Evolutionary conservation across 2,329 filamentous ascomycete species (phyloP).

Genomic region (Trichothecium sympodiale): DNA sequence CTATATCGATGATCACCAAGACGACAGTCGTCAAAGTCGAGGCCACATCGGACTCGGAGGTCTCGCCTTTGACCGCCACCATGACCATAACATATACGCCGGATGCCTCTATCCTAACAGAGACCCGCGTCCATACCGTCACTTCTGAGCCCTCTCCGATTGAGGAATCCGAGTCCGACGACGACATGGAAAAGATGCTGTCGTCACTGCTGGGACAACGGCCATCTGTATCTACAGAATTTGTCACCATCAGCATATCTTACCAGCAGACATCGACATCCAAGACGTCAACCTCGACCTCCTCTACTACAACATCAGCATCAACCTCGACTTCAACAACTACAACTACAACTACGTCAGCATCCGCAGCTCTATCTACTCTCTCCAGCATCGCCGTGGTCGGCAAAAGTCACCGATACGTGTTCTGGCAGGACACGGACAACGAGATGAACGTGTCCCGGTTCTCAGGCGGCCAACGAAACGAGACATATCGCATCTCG

Average conservation of each 20-base stretch:
- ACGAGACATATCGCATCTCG: conserved; percentile 5
- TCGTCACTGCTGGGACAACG: neutral
- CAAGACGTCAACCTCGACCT: neutral
- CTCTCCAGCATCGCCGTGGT: conserved; percentile 6
- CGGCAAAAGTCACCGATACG: conserved; percentile 7
- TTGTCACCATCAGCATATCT: neutral
- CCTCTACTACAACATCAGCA: neutral
- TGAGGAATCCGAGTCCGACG: neutral
- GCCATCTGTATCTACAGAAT: neutral
- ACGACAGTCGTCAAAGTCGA: neutral
- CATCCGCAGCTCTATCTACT: neutral
- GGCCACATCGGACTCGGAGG: neutral
- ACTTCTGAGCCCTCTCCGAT: neutral
- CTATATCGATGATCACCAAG: neutral
- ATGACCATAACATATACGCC: neutral
- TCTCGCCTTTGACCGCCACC: neutral
- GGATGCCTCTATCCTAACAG: neutral
- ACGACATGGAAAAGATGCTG: conserved; percentile 1
- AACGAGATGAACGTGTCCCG: conserved; percentile 8
- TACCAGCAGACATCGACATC: neutral
- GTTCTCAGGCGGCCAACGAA: conserved; percentile 1
- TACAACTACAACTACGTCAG: neutral
- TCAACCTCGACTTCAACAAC: neutral
- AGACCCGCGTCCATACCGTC: neutral
- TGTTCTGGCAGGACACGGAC: conserved; percentile 12